These are phyloP conservation scores for Spinacia oleracea DNA, from an alignment of 179 eudicot genomes.

Conservation along the genomic window DNA sequence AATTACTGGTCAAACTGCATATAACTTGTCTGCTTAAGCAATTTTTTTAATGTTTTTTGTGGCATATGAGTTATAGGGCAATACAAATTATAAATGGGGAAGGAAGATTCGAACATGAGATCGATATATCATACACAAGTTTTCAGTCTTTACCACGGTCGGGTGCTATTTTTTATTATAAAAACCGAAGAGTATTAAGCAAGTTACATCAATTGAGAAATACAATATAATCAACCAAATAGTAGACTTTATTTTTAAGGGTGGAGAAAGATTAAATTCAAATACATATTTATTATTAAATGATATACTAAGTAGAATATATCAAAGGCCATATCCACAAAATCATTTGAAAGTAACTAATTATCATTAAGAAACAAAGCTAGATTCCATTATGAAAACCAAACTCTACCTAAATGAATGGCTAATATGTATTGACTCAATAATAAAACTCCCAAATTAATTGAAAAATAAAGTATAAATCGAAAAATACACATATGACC, in stretches of 20 bases:
- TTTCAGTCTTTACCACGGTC: too few relatives aligned
- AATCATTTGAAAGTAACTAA: constrained; percentile 28
- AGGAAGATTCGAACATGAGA: too few relatives aligned
- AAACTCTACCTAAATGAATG: constrained; percentile 29
- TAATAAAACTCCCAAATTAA: not conserved
- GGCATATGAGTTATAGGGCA: too few relatives aligned
- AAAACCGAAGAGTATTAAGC: not conserved
- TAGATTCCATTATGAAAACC: constrained; percentile 35
- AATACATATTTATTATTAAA: too few relatives aligned
- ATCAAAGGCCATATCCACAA: constrained; percentile 30
- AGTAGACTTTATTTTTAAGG: not conserved
- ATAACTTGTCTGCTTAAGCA: too few relatives aligned
- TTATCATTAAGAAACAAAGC: constrained; percentile 23
- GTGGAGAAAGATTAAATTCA: not conserved
- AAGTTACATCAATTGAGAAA: not conserved
- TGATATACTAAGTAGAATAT: constrained; percentile 29
- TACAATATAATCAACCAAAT: too few relatives aligned
- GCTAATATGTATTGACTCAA: constrained; percentile 28
- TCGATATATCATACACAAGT: too few relatives aligned
- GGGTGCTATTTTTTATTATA: too few relatives aligned
- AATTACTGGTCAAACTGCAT: too few relatives aligned
- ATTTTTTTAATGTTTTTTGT: too few relatives aligned
- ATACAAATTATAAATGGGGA: too few relatives aligned
- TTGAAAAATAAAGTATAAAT: constrained; percentile 1
- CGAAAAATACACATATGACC: not conserved